These are phyloP conservation scores for Tuber magnatum DNA, from an alignment of 495 filamentous ascomycete species.

Conservation along the genomic window DNA sequence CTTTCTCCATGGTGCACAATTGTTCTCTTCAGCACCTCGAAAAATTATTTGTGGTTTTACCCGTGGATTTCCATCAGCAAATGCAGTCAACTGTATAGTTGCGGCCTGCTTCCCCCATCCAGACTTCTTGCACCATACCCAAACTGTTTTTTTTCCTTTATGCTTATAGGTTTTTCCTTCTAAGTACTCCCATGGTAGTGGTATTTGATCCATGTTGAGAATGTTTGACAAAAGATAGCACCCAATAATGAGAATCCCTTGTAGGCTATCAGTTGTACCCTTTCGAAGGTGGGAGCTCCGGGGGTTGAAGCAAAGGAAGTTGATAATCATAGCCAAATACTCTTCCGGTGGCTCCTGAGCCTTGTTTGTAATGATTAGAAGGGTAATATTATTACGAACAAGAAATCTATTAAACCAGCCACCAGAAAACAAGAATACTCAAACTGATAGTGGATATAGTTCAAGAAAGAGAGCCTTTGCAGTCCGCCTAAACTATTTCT, in stretches of 20 bases:
- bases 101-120: conserved; percentile 16
- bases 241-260: not conserved
- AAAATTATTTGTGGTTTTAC: conserved; percentile 16
- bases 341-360: conserved; percentile 6
- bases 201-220: conserved; percentile 6
- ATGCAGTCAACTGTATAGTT: conserved; percentile 9
- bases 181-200: conserved; percentile 5
- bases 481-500: not conserved
- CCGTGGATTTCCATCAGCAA: conserved; percentile 3
- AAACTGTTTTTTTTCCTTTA: conserved; percentile 20
- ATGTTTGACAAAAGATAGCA: conserved; percentile 9
- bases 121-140: conserved; percentile 3
- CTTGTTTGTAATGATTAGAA: conserved; percentile 11
- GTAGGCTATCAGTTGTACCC: not conserved
- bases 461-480: not conserved
- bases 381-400: conserved; percentile 5
- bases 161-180: conserved; percentile 16
- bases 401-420: conserved; percentile 13
- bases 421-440: conserved; percentile 8
- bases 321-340: conserved; percentile 8
- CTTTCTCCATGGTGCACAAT: not conserved
- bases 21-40: conserved; percentile 6
- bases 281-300: not conserved
- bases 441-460: not conserved
- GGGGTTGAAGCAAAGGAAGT: conserved; percentile 7